Conservation (phyloP, 2,329 filamentous ascomycete genomes). For the Verticillium zaregamsianum region DNA sequence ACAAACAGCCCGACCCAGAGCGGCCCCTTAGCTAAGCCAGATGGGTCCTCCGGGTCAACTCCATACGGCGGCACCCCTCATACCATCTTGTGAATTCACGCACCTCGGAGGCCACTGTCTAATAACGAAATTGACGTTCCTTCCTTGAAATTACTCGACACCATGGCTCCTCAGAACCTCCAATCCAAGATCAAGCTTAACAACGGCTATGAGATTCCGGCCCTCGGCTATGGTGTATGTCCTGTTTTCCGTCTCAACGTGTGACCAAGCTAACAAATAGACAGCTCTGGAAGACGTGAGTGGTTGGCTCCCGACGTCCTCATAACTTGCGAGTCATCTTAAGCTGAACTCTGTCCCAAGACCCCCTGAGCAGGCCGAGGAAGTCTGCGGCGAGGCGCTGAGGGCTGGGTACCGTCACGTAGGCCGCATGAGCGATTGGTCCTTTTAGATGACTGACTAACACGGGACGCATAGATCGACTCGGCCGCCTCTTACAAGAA, state of each 20-base stretch:
- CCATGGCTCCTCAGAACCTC: slow-evolving; percentile 44
- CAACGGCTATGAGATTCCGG: slow-evolving; percentile 49
- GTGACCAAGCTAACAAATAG: slow-evolving; percentile 4
- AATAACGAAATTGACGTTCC: neutral
- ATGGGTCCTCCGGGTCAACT: neutral
- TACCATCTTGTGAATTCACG: neutral
- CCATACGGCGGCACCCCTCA: neutral
- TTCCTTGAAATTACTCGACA: slow-evolving; percentile 8
- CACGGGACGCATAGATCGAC: slow-evolving; percentile 29
- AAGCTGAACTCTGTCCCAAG: slow-evolving; percentile 15
- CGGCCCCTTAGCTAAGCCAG: neutral
- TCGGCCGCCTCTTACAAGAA: slow-evolving; percentile 49
- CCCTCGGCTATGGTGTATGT: slow-evolving; percentile 51
- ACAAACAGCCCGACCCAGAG: neutral
- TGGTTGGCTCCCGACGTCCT: neutral
- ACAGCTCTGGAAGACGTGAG: slow-evolving; percentile 52
- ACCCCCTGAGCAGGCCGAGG: slow-evolving; percentile 29
- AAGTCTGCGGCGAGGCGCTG: slow-evolving; percentile 40
- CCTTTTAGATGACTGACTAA: neutral
- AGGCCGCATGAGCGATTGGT: slow-evolving; percentile 10
- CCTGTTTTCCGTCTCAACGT: slow-evolving; percentile 1
- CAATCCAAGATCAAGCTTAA: slow-evolving; percentile 47
- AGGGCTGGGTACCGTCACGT: slow-evolving; percentile 51
- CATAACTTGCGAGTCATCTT: neutral
- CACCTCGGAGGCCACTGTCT: neutral